phyloP scores from a whole-genome alignment of 495 filamentous ascomycete species.

The Penicillium maclennaniae region DNA sequence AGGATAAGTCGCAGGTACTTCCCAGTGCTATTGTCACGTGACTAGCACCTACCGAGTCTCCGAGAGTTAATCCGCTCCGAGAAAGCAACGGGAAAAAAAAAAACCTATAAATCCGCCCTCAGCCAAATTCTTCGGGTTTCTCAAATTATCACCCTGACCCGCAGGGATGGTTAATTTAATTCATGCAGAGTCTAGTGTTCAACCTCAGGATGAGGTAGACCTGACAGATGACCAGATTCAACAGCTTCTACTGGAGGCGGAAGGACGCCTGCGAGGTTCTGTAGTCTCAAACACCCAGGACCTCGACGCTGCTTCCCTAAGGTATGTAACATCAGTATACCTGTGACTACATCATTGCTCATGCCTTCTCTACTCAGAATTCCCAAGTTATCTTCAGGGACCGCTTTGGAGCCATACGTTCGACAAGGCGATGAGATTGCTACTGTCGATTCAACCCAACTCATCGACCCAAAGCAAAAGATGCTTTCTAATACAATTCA shows the following conservation, averaged over 20 bases:
- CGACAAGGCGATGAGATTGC: constrained; percentile 41
- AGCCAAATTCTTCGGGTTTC: constrained; percentile 2
- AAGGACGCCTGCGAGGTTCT: constrained; percentile 48
- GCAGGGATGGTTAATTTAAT: constrained; percentile 22
- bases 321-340: constrained; percentile 10
- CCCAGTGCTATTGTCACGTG: constrained; percentile 8
- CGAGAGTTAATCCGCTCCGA: constrained; percentile 25
- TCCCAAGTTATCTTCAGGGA: constrained; percentile 41
- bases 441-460: constrained; percentile 41
- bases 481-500: constrained; percentile 39
- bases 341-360: not conserved
- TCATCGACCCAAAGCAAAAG: constrained; percentile 41
- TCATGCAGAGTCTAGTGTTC: constrained; percentile 2
- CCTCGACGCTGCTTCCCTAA: constrained; percentile 12
- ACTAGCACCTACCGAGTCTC: constrained; percentile 3
- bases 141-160: constrained; percentile 11
- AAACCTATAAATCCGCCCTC: constrained; percentile 23
- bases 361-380: constrained; percentile 15
- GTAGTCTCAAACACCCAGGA: constrained; percentile 7
- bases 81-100: constrained; percentile 21
- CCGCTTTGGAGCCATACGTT: constrained; percentile 48
- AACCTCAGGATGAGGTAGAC: constrained; percentile 20
- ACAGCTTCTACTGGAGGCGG: constrained; percentile 61
- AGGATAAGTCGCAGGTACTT: not conserved
- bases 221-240: constrained; percentile 56